Conservation (phyloP, 2,329 filamentous ascomycete species). For the Claviceps africana region DNA sequence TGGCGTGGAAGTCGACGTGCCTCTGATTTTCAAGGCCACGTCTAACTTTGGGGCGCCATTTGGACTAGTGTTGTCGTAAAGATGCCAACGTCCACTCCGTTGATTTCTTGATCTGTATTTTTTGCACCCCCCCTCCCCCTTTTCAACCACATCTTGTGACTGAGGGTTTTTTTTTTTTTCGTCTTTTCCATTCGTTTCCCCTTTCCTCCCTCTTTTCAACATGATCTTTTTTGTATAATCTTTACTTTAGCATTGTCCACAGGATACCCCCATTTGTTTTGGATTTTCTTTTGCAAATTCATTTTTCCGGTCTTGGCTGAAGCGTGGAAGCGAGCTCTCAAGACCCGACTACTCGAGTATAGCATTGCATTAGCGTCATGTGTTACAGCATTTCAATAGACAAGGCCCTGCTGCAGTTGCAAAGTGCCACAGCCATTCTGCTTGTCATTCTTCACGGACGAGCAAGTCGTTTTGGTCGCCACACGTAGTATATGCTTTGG, state of each 20-base stretch:
- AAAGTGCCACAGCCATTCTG: too few species aligned
- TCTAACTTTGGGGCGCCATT: conserved; percentile 35
- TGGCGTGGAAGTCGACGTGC: conserved; percentile 25
- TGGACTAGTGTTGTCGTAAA: conserved; percentile 14
- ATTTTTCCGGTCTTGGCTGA: neutral
- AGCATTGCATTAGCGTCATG: conserved; percentile 3
- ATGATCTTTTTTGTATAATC: neutral
- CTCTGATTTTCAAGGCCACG: conserved; percentile 30
- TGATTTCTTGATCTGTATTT: too few species aligned
- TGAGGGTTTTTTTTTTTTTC: neutral
- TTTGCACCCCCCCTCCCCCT: too few species aligned
- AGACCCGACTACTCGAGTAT: neutral
- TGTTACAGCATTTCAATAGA: neutral
- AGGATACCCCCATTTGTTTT: conserved; percentile 3
- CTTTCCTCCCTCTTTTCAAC: neutral
- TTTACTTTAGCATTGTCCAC: neutral
- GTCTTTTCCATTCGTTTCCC: too few species aligned
- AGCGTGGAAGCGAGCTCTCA: neutral
- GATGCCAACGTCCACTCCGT: neutral
- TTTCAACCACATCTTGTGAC: neutral
- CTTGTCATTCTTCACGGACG: too few species aligned
- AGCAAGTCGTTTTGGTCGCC: too few species aligned
- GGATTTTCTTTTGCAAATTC: neutral
- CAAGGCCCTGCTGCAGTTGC: neutral
- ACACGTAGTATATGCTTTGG: too few species aligned